Percentiles rank a stretch among this genome's conserved stretches.
Evolutionary conservation across 352 stramenopile species (phyloP).

Genomic region (Ochromonadaceae sp.): DNA sequence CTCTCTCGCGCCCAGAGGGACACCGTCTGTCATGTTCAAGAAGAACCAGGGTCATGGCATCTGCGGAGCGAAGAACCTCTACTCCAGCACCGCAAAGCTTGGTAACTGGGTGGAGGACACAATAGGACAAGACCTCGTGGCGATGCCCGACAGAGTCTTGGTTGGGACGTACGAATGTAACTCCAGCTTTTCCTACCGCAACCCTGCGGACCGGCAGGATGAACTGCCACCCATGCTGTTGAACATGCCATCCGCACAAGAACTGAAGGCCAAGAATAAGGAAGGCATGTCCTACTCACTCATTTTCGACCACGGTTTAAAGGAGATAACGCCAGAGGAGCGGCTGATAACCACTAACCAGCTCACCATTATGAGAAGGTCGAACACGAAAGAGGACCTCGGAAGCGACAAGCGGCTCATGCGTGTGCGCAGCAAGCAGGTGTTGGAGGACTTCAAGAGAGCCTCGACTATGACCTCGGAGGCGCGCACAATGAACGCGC

Average conservation of each 20-base stretch:
- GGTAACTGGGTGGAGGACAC: slow-evolving; percentile 14
- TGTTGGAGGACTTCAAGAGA: neutral
- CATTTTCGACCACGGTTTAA: neutral
- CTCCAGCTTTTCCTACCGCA: neutral
- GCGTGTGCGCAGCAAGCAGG: neutral
- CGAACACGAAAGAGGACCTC: neutral
- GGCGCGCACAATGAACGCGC: neutral
- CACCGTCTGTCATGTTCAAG: too few relatives aligned
- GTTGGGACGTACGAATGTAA: too few relatives aligned
- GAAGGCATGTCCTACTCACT: slow-evolving; percentile 9
- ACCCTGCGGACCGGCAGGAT: neutral
- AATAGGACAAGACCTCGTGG: neutral
- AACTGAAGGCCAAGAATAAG: slow-evolving; percentile 15
- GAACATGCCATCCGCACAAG: slow-evolving; percentile 3
- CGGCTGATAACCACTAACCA: neutral
- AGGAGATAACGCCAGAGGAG: neutral
- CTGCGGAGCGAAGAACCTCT: slow-evolving; percentile 9
- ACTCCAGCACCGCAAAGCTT: neutral
- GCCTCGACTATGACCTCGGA: neutral
- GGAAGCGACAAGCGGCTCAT: neutral
- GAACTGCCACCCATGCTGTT: neutral
- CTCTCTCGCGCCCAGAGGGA: too few relatives aligned
- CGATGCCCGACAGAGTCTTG: neutral
- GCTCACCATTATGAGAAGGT: neutral
- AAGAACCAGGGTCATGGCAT: slow-evolving; percentile 14